Conservation (phyloP, 108 stramenopile species). For the Nitzschia sp. region DNA sequence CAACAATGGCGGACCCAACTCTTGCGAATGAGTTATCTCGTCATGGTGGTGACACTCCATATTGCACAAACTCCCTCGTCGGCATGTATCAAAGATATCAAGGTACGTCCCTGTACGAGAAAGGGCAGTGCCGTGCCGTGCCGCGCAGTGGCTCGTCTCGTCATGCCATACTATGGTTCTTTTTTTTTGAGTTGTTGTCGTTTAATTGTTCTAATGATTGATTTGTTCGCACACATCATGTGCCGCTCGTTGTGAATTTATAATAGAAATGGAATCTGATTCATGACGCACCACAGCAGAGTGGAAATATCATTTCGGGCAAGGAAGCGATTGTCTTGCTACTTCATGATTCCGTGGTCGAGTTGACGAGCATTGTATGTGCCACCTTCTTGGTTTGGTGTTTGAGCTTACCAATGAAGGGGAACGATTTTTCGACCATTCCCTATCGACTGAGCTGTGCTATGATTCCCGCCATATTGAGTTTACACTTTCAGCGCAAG, state of each 20-base stretch:
- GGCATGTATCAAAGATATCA: slow-evolving; percentile 51
- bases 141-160: too few species aligned
- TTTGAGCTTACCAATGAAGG: background rate
- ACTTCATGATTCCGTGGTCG: slow-evolving; percentile 15
- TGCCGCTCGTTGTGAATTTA: too few species aligned
- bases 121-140: too few species aligned
- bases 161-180: too few species aligned
- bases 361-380: slow-evolving; percentile 24
- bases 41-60: slow-evolving; percentile 47
- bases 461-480: slow-evolving; percentile 27
- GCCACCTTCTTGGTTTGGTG: slow-evolving; percentile 8
- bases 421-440: slow-evolving; percentile 20
- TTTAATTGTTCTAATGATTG: too few species aligned
- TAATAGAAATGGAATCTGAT: too few species aligned
- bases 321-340: slow-evolving; percentile 5
- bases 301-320: too few species aligned
- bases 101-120: too few species aligned
- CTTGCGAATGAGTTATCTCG: slow-evolving; percentile 43
- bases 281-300: too few species aligned
- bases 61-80: slow-evolving; percentile 43
- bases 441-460: slow-evolving; percentile 14
- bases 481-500: slow-evolving; percentile 7
- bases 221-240: too few species aligned
- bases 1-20: slow-evolving; percentile 52
- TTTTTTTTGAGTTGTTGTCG: too few species aligned